Conservation (phyloP, 2,329 filamentous ascomycete species). For the Trichophyton benhamiae region DNA sequence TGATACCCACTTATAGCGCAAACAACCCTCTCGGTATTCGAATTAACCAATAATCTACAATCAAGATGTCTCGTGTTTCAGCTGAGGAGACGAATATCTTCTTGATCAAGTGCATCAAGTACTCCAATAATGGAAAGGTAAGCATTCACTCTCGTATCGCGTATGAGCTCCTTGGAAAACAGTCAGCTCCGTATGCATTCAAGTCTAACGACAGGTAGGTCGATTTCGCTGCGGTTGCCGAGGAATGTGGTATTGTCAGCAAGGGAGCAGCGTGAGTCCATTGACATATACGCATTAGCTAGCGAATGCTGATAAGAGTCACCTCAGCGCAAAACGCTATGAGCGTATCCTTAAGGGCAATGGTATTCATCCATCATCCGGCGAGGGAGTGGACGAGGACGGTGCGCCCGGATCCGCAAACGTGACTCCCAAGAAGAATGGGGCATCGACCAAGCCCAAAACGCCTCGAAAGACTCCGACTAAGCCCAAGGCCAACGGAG, state of each 20-base stretch:
- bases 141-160: conserved; percentile 11
- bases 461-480: conserved; percentile 17
- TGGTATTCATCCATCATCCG: conserved; percentile 29
- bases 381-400: conserved; percentile 1
- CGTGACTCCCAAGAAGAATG: conserved; percentile 13
- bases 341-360: conserved; percentile 53
- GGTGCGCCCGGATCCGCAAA: conserved; percentile 12
- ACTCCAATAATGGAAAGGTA: conserved; percentile 50
- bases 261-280: conserved; percentile 58
- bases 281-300: background rate
- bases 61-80: conserved; percentile 37
- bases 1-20: background rate
- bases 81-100: conserved; percentile 52
- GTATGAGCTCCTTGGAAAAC: background rate
- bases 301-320: background rate
- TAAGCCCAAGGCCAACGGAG: conserved; percentile 15
- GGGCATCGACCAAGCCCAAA: conserved; percentile 10
- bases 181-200: background rate
- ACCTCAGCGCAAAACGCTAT: conserved; percentile 53
- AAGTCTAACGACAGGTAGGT: conserved; percentile 36
- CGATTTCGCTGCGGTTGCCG: conserved; percentile 53
- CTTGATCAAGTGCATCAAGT: conserved; percentile 52
- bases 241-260: conserved; percentile 49
- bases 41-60: background rate
- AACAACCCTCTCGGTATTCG: background rate